Conservation (phyloP, 2,329 filamentous ascomycete species). For the Aspergillus quadricinctus region DNA sequence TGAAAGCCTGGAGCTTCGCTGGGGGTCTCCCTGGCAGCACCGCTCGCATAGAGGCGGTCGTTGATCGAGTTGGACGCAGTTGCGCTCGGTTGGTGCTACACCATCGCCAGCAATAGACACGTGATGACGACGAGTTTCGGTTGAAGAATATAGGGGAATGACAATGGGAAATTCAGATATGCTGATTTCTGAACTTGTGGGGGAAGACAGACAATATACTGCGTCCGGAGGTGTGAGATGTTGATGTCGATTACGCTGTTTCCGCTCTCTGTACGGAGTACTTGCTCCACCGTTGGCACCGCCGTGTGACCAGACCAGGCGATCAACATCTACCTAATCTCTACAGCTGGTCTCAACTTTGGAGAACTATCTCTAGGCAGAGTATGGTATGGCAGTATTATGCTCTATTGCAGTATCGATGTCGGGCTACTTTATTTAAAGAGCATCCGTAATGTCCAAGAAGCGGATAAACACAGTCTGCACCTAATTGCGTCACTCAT, state of each 20-base stretch:
- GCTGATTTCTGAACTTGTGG: background rate
- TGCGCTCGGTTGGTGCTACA: constrained; percentile 27
- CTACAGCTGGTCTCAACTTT: constrained; percentile 2
- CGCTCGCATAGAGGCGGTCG: constrained; percentile 62
- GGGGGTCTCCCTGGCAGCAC: constrained; percentile 75
- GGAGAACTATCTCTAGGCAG: background rate
- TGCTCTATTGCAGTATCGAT: background rate
- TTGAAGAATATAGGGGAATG: background rate
- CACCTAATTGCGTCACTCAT: background rate
- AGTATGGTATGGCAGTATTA: background rate
- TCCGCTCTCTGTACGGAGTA: constrained; percentile 3
- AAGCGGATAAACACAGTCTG: background rate
- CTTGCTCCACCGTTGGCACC: constrained; percentile 10
- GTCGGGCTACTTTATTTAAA: background rate
- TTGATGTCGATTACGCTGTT: constrained; percentile 11
- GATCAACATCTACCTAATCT: background rate
- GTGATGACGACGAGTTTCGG: background rate
- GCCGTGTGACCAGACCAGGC: constrained; percentile 11
- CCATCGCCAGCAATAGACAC: constrained; percentile 26
- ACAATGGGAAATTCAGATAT: background rate
- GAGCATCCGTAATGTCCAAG: background rate
- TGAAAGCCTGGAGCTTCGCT: constrained; percentile 71
- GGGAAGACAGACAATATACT: background rate
- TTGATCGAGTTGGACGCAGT: constrained; percentile 19
- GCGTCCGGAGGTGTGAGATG: background rate